Percentiles rank a stretch among this genome's conserved stretches.
Conservation (phyloP, 208 protist genomes). For the Naegleria gruberi region DNA sequence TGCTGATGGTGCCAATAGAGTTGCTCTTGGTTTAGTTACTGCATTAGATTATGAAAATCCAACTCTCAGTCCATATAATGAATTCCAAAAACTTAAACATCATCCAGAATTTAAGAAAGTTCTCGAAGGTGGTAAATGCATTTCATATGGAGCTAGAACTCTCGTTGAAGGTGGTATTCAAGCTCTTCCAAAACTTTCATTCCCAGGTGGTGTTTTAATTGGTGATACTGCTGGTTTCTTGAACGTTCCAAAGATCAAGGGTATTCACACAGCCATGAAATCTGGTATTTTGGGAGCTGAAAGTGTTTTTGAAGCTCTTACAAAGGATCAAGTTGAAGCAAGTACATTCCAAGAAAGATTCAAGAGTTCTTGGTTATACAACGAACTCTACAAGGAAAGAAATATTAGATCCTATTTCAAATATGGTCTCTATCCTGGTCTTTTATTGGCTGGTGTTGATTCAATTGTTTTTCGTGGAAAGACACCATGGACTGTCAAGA, state of each 20-base stretch:
- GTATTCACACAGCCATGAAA: constrained; percentile 93
- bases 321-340: constrained; percentile 49
- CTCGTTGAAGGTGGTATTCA: constrained; percentile 89
- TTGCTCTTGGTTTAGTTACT: constrained; percentile 87
- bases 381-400: constrained; percentile 78
- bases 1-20: constrained; percentile 46
- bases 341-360: constrained; percentile 68
- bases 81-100: constrained; percentile 90
- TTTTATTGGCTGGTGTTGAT: constrained; percentile 69
- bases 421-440: constrained; percentile 62
- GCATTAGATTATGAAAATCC: constrained; percentile 94
- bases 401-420: constrained; percentile 86
- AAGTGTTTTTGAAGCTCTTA: constrained; percentile 45
- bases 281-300: constrained; percentile 28
- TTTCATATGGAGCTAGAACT: constrained; percentile 88
- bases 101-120: constrained; percentile 62
- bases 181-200: constrained; percentile 81
- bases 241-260: constrained; percentile 95
- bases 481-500: constrained; percentile 76
- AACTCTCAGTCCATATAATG: constrained; percentile 84
- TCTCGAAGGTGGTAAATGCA: constrained; percentile 74
- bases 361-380: constrained; percentile 78
- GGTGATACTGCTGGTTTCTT: constrained; percentile 94
- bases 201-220: constrained; percentile 76
- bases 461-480: constrained; percentile 61